A percentile compares a stretch with the other conserved stretches of the same genome.
Evolutionary conservation across 2,329 filamentous ascomycete genomes (phyloP).

Genomic region (Microsporum canis): DNA sequence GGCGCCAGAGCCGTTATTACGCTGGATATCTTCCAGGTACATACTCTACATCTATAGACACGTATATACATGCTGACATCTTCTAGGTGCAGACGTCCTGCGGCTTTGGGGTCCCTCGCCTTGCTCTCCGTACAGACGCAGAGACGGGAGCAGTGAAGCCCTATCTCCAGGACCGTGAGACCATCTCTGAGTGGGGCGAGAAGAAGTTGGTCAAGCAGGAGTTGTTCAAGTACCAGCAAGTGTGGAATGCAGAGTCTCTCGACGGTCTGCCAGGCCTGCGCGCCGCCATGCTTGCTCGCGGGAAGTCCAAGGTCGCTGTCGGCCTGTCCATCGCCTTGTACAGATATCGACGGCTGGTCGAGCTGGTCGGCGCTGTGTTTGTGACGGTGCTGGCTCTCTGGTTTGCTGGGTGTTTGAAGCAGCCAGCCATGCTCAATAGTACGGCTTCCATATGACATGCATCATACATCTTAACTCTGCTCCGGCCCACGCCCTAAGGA

Average conservation of each 20-base stretch:
- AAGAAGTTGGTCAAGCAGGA: conserved; percentile 41
- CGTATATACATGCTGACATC: too few species aligned
- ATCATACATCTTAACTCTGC: background rate
- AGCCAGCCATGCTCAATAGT: background rate
- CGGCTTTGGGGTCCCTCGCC: conserved; percentile 51
- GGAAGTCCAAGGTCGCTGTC: conserved; percentile 39
- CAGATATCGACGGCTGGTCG: conserved; percentile 15
- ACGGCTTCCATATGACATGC: background rate
- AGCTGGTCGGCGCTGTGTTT: conserved; percentile 16
- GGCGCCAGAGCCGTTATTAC: conserved; percentile 51
- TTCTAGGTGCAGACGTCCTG: conserved; percentile 50
- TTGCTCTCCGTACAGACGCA: conserved; percentile 33
- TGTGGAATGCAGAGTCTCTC: conserved; percentile 46
- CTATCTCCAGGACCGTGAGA: conserved; percentile 44
- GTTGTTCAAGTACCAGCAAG: conserved; percentile 45
- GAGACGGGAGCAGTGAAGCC: conserved; percentile 17
- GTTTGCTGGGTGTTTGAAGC: conserved; percentile 6
- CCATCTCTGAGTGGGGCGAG: conserved; percentile 42
- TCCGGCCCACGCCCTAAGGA: background rate
- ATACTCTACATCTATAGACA: conserved; percentile 3
- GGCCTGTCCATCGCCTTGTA: conserved; percentile 23
- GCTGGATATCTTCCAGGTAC: conserved; percentile 49
- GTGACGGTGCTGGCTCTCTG: conserved; percentile 16
- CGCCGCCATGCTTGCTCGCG: conserved; percentile 40
- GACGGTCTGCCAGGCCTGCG: conserved; percentile 50